Conservation (phyloP, 129 eudicot species). For the Chrysanthemum lavandulifolium region DNA sequence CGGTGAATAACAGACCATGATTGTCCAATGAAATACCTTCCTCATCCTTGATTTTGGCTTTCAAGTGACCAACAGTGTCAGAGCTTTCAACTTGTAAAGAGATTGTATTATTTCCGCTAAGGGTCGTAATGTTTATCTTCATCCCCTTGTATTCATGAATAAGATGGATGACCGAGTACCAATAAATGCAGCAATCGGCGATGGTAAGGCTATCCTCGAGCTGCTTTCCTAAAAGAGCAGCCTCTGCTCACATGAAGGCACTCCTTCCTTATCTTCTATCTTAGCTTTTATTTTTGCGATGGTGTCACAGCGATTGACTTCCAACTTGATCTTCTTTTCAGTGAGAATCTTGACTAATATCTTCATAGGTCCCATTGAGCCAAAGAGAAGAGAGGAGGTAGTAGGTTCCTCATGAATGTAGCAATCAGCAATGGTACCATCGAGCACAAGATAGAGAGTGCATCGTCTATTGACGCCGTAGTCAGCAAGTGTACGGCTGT, state of each 20-base stretch:
- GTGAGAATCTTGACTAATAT: background rate
- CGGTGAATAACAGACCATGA: background rate
- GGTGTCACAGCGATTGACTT: background rate
- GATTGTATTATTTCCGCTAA: slow-evolving; percentile 12
- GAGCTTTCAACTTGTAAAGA: slow-evolving; percentile 16
- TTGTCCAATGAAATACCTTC: slow-evolving; percentile 1
- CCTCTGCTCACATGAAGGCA: background rate
- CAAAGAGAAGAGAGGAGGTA: slow-evolving; percentile 5
- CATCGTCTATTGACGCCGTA: background rate
- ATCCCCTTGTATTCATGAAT: too few relatives aligned
- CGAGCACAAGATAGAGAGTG: too few relatives aligned
- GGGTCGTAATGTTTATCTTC: background rate
- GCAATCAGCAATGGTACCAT: slow-evolving; percentile 18
- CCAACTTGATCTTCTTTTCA: background rate
- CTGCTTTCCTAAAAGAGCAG: too few relatives aligned
- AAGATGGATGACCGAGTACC: slow-evolving; percentile 10
- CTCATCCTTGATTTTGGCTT: background rate
- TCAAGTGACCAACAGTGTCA: background rate
- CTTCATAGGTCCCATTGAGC: slow-evolving; percentile 5
- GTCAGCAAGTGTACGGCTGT: slow-evolving; percentile 21
- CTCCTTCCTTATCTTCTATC: background rate
- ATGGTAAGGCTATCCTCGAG: background rate
- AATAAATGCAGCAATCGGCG: slow-evolving; percentile 18
- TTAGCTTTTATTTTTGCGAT: background rate
- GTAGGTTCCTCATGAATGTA: slow-evolving; percentile 21